Conservation (phyloP, 805 yeast species). For the Ogataea salicorniae region DNA sequence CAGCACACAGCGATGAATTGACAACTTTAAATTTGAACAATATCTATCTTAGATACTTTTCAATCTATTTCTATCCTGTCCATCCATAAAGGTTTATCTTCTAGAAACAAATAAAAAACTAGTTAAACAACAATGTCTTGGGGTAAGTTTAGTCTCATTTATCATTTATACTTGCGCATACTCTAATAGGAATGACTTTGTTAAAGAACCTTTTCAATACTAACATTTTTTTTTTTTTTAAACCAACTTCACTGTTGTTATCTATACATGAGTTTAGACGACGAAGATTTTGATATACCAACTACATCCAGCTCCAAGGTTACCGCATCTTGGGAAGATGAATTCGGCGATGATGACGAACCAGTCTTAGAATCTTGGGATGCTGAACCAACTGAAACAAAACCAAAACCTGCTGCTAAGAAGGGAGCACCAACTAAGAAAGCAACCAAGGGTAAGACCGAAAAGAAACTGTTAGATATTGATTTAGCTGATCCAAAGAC, state of each 20-base stretch:
- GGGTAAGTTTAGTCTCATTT: constrained; percentile 17
- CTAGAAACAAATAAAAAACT: too few species aligned
- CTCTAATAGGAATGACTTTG: not conserved
- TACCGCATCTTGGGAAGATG: constrained; percentile 79
- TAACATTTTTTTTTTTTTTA: constrained; percentile 1
- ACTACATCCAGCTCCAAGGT: constrained; percentile 35
- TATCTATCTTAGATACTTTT: too few species aligned
- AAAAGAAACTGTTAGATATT: constrained; percentile 45
- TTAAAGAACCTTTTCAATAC: not conserved
- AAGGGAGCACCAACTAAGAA: constrained; percentile 28
- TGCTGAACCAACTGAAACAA: constrained; percentile 65
- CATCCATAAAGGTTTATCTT: too few species aligned
- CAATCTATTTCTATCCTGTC: too few species aligned
- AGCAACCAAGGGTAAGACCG: constrained; percentile 37
- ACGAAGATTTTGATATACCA: constrained; percentile 82
- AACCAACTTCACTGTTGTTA: constrained; percentile 1
- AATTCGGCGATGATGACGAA: constrained; percentile 59
- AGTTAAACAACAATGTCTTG: constrained; percentile 17
- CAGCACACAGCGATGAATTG: too few species aligned
- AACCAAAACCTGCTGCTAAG: constrained; percentile 28
- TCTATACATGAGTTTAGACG: constrained; percentile 45
- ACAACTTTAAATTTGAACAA: too few species aligned
- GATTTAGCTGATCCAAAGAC: constrained; percentile 69
- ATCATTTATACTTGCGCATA: not conserved
- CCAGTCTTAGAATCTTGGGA: constrained; percentile 91